Conservation (phyloP, 306 rosid genomes). For the apple (Malus domestica) region ASM211411v1 NC_041804.1:7489501-7490000, state of each 20-base stretch:
- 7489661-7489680: neutral
- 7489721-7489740: neutral
- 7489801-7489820: slow-evolving; percentile 5
- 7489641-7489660: neutral
- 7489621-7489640: neutral
- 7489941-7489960: too few species aligned
- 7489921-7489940: too few species aligned
- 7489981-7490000: neutral
- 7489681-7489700: neutral
- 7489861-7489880: neutral
- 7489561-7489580: neutral
- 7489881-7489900: neutral
- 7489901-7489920: too few species aligned
- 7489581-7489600: neutral
- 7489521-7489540: neutral
- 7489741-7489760: neutral
- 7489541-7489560: neutral
- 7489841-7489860: neutral
- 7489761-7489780: neutral
- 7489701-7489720: neutral
- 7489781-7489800: neutral
- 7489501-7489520: neutral
- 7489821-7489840: slow-evolving; percentile 2
- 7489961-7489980: neutral
- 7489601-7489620: too few species aligned